Evolutionary conservation across 805 yeast species (phyloP), one percentile per base, ranked within the genome.

Genomic region (Isabelozyma heimii): DNA sequence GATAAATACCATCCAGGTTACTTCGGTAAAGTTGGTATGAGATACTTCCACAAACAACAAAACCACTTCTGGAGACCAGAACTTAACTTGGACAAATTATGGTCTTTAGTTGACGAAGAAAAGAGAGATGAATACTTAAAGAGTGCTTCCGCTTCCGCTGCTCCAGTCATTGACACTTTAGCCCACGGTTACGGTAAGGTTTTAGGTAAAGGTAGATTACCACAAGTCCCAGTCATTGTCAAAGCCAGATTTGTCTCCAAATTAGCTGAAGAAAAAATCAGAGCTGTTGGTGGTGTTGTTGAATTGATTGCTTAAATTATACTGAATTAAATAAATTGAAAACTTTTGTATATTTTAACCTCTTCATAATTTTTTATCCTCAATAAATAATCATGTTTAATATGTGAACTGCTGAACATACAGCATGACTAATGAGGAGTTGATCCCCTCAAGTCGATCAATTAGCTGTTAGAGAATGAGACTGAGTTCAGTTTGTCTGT

Each of bases 21-120:
- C 92, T 94, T 94, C 83, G 99, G 99, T 89, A 95, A 94, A 84
- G 98, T 94, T 76, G 99, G 99, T 91, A 92, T 92, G 97, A 90
- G 99, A 88, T 87, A 88, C 87, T 92, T 86, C 97, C 97, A 90
- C 90, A 85, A 87, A 79, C 96, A 89, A 82, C 81, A 80, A 72
- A 81, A 79, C 82, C 97, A 89, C 74, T 86, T 84, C 91, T 94
- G 99, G 99, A 87, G 81, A 79, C 99, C 99, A 79, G 89, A 87
- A 69, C 81, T 94, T 79, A 94, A 94, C 92, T 82, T 94, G 76
- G 98, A 94, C 85, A 90, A 89, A 80, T 87, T 94, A 77, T 94
- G 99, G 99, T 82, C 97, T 67, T 85, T 94, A 73, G 87, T 94
- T 71, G 94, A 91, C 68, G 86, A 83, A 71, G 96, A 88, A 70